Base-by-base conservation (phyloP, 1,284 basidiomycete genomes). In the Tylopilus orsonianus region DNA sequence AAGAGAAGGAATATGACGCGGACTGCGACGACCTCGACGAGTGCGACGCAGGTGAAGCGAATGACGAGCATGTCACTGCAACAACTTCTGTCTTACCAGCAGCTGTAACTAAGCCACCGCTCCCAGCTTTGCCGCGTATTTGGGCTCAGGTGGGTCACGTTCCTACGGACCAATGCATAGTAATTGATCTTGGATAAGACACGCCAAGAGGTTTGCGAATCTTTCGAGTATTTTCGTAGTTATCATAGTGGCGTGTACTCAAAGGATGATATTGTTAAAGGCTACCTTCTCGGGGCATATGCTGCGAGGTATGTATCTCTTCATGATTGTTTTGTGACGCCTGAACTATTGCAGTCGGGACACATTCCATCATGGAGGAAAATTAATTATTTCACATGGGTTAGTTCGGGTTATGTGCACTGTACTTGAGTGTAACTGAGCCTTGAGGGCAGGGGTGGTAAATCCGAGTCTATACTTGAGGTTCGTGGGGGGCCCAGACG, bases 201-300 rank as follows among this genome's bases (percentile, higher is more conserved):
- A 20, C 79, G 87, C 36, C 87, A 90, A 68, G 87, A 90, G 66
- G 73, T 90, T 2, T 90, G 88, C 67, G 87, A 90, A 63, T 75
- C 82, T 1, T 79, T 84, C 38, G 78, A 81, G 18, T 84, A 80
- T 75, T 90, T 90, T 64, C 75, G 84, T 34, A 80, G 77, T 54
- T 90, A 87, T 59, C 88, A 90, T 65, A 72, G 86, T 10, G 87
- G 87, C 5, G 87, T 90, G 4, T 90, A 90, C 62, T 79, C 74
- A 47, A 65, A 67, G 24, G 71, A 80, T n/a, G 77, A 80, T 48
- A 66, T 78, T 22, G 85, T 77, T 8, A 82, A 79, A 61, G 87
- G 87, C 2, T 90, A 90, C 59, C 74, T 90, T 23, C 70, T 90
- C 23, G 78, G 87, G 26, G 86, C 75, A 8, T 85, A 81, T 63